Percentiles rank a stretch among this genome's conserved stretches.
phyloP scores from a whole-genome alignment of 2,329 filamentous ascomycete species.

The Arthrinium puccinioides region DNA sequence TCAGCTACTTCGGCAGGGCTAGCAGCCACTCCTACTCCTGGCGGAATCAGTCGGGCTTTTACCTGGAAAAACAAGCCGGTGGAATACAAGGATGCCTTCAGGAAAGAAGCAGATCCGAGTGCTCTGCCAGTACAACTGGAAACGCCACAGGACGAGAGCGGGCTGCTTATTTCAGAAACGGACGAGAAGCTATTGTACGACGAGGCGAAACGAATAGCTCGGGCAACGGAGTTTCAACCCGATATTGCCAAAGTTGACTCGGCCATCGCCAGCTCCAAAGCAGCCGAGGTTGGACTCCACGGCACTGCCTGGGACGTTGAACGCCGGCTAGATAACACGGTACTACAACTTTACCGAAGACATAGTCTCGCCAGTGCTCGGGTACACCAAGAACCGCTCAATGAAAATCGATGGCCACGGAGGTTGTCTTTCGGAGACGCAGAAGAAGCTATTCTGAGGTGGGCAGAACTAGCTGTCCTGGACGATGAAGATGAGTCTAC shows the following conservation, averaged over 20 bases:
- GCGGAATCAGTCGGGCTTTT: slow-evolving; percentile 43
- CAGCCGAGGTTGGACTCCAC: slow-evolving; percentile 52
- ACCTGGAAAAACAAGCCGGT: slow-evolving; percentile 59
- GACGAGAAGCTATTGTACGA: slow-evolving; percentile 8
- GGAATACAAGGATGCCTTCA: slow-evolving; percentile 42
- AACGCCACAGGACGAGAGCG: slow-evolving; percentile 7
- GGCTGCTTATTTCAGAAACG: slow-evolving; percentile 8
- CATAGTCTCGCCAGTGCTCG: slow-evolving; percentile 43
- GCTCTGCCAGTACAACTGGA: slow-evolving; percentile 8
- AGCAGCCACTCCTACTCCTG: slow-evolving; percentile 24
- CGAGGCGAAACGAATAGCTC: slow-evolving; percentile 13
- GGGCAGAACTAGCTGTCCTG: slow-evolving; percentile 48
- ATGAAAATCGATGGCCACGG: slow-evolving; percentile 61
- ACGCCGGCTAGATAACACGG: slow-evolving; percentile 32
- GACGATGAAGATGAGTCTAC: slow-evolving; percentile 23
- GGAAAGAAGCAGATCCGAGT: slow-evolving; percentile 26
- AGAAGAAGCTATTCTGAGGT: slow-evolving; percentile 65
- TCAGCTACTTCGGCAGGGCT: slow-evolving; percentile 27
- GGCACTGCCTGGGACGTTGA: slow-evolving; percentile 43
- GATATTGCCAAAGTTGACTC: slow-evolving; percentile 32
- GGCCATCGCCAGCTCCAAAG: slow-evolving; percentile 52
- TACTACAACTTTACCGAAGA: slow-evolving; percentile 53
- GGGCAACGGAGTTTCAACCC: slow-evolving; percentile 12
- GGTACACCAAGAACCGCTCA: slow-evolving; percentile 23
- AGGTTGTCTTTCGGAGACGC: slow-evolving; percentile 70